Base-by-base conservation (phyloP, 495 filamentous ascomycete genomes). In the Peziza echinospora region DNA sequence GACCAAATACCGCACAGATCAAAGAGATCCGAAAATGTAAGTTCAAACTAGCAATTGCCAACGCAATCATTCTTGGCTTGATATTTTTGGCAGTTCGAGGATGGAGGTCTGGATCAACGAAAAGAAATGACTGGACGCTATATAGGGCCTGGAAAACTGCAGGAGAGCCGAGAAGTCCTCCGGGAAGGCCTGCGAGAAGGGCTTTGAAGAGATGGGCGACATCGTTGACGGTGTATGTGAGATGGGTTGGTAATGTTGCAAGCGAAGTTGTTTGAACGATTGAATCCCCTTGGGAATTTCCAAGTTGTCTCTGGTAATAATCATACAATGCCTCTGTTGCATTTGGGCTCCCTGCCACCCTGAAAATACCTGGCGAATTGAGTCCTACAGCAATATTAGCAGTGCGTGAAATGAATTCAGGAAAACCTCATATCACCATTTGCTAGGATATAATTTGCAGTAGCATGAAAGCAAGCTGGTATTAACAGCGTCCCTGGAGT, bases 381-480 rank as follows among this genome's bases (percentile, higher is more conserved):
- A 62, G 59, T 44, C 65, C 63, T 64, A 51, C 48, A 13, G 21
- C 30, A 41, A 21, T 46, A 44, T 43, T 3, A 43, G 41, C 19
- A 9, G 7, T 13, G 7, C 40, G 7, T 17, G 8, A 24, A 17
- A 41, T 40, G 10, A 34, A 39, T 17, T 24, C 45, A 30, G 24
- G 22, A 25, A 41, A 24, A 21, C 21, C 5, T 23, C 46, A 26
- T 52, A 72, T 55, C 60, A 84, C 82, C 76, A 63, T 80, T 66
- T 53, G 71, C 69, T 8, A 73, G 64, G 26, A 89, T 63, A 60
- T 75, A 78, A 42, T 71, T 69, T 28, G 73, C 71, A 6, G 75
- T 76, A 10, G 78, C 80, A 26, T 80, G 78, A 46, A 87, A 72
- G 53, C 80, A 84, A 5, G 78, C 78, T 5, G 82, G 82, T 9